phyloP scores from a whole-genome alignment of 2,329 filamentous ascomycete species.

The Whalleya microplaca region DNA sequence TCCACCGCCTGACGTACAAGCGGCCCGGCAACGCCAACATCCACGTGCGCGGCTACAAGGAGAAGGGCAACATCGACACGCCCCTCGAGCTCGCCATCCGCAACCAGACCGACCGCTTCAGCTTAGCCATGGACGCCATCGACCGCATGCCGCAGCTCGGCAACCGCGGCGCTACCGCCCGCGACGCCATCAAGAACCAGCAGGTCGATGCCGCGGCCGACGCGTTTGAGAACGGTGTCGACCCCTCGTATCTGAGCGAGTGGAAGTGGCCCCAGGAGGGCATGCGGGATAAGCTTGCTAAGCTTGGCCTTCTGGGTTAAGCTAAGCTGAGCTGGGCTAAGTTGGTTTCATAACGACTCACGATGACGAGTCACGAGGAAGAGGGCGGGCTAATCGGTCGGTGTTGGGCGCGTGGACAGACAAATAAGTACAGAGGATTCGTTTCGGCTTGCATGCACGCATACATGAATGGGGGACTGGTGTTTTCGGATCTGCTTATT shows the following conservation, averaged over 20 bases:
- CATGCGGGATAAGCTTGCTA: conserved; percentile 38
- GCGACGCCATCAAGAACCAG: conserved; percentile 66
- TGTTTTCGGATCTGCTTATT: no score
- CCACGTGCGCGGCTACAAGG: conserved; percentile 77
- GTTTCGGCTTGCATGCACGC: no score
- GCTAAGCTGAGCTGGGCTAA: no score
- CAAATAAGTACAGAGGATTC: no score
- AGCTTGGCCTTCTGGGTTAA: no score
- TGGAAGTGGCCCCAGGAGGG: conserved; percentile 66
- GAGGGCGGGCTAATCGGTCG: no score
- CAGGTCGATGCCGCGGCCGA: conserved; percentile 67
- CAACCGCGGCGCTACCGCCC: conserved; percentile 64
- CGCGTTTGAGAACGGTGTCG: conserved; percentile 72
- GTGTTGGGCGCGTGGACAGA: no score
- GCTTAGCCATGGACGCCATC: conserved; percentile 75
- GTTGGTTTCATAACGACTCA: no score
- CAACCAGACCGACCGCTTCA: conserved; percentile 78
- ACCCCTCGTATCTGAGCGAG: conserved; percentile 66
- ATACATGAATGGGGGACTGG: no score
- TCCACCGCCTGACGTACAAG: conserved; percentile 78
- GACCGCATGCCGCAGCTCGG: conserved; percentile 66
- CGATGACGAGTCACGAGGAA: no score
- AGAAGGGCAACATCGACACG: conserved; percentile 85
- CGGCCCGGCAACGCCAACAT: conserved; percentile 69
- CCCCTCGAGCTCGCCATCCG: conserved; percentile 78